Percentiles rank a stretch among this genome's conserved stretches.
These are phyloP conservation scores for Annulohypoxylon bovei DNA, from an alignment of 495 filamentous ascomycete genomes.

Conservation along the genomic window DNA sequence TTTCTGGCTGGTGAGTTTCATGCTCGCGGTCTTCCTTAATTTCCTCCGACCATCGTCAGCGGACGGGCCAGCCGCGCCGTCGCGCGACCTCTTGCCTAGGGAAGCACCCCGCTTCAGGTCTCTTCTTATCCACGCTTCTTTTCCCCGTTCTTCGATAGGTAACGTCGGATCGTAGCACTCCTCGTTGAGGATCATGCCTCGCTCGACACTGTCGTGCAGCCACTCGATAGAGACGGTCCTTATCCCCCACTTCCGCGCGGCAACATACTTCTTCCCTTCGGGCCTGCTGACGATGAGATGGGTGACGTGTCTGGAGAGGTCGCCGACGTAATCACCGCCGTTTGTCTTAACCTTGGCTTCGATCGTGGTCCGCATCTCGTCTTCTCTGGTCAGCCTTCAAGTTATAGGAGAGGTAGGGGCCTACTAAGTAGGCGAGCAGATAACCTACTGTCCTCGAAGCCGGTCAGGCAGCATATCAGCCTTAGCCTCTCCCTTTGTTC, in stretches of 20 bases:
- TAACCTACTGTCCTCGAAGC: constrained; percentile 82
- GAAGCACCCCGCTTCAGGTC: constrained; percentile 49
- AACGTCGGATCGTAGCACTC: constrained; percentile 78
- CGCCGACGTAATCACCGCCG: constrained; percentile 83
- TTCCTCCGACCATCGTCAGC: constrained; percentile 68
- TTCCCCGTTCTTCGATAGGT: constrained; percentile 74
- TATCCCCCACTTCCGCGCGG: constrained; percentile 81
- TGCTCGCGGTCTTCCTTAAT: constrained; percentile 81
- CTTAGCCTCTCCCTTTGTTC: constrained; percentile 49
- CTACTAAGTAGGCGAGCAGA: neutral
- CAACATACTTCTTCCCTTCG: constrained; percentile 86
- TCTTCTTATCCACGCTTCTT: constrained; percentile 78
- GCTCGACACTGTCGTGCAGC: constrained; percentile 83
- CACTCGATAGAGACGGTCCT: constrained; percentile 83
- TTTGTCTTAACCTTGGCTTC: constrained; percentile 67
- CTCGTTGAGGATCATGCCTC: constrained; percentile 95
- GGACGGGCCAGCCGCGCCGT: constrained; percentile 31
- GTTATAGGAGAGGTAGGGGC: neutral
- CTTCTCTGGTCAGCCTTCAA: constrained; percentile 54
- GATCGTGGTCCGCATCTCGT: constrained; percentile 72
- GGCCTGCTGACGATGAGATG: constrained; percentile 84
- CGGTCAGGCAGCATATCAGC: constrained; percentile 86
- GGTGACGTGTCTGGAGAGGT: constrained; percentile 85
- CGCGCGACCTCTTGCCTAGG: constrained; percentile 52
- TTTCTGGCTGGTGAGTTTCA: constrained; percentile 79